These are phyloP conservation scores for Lotmaria passim DNA, from an alignment of 208 protist species.

Conservation along the genomic window DNA sequence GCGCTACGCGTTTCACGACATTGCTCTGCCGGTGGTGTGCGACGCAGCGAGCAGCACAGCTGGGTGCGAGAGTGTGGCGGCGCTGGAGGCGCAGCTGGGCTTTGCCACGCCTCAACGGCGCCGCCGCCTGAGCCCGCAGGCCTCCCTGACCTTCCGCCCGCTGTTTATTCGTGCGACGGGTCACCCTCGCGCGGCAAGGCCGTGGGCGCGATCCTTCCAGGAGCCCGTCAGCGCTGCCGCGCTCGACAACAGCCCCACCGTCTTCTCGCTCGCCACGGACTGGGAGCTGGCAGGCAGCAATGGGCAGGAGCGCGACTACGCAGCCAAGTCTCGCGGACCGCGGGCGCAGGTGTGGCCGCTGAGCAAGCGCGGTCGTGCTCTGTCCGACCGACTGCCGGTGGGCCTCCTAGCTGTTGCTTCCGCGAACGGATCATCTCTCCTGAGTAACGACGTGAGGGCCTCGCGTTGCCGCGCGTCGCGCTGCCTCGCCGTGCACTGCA, in stretches of 20 bases:
- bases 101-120: constrained; percentile 4
- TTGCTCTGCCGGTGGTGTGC: constrained; percentile 21
- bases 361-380: constrained; percentile 57
- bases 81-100: constrained; percentile 21
- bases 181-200: constrained; percentile 29
- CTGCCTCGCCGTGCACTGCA: constrained; percentile 72
- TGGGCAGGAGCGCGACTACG: constrained; percentile 34
- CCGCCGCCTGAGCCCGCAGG: background rate
- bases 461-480: constrained; percentile 22
- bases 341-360: constrained; percentile 54
- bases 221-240: constrained; percentile 36
- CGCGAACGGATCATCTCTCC: constrained; percentile 22
- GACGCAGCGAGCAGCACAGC: background rate
- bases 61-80: constrained; percentile 23
- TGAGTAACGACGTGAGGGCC: background rate
- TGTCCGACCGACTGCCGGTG: constrained; percentile 71
- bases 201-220: constrained; percentile 68
- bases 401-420: constrained; percentile 54
- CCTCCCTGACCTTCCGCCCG: constrained; percentile 32
- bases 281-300: constrained; percentile 44
- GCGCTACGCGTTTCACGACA: constrained; percentile 26
- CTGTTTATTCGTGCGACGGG: constrained; percentile 37
- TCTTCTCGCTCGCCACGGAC: constrained; percentile 35
- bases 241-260: background rate
- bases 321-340: constrained; percentile 42